phyloP scores from a whole-genome alignment of 108 stramenopile genomes.

The Nitzschia sp. region DNA sequence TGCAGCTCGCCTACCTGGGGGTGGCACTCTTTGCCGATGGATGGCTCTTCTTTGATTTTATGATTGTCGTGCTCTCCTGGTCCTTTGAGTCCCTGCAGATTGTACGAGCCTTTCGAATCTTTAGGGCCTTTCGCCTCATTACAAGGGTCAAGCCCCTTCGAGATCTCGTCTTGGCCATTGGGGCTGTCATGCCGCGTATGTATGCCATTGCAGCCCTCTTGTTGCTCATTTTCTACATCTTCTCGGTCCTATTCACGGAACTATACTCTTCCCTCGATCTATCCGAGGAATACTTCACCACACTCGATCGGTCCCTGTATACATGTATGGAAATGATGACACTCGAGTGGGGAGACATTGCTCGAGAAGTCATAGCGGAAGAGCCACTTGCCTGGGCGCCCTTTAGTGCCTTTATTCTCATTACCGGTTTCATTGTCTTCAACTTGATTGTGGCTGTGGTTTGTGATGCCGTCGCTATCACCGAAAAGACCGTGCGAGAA shows the following conservation, averaged over 20 bases:
- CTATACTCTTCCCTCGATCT: conserved; percentile 47
- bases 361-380: conserved; percentile 32
- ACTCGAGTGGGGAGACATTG: conserved; percentile 57
- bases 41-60: conserved; percentile 71
- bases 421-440: conserved; percentile 71
- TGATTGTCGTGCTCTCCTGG: conserved; percentile 66
- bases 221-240: conserved; percentile 68
- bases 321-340: conserved; percentile 76
- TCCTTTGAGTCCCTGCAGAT: conserved; percentile 52
- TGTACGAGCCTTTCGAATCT: conserved; percentile 73
- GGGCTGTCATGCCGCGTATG: conserved; percentile 70
- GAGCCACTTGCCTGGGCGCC: conserved; percentile 51
- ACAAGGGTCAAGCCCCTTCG: conserved; percentile 52
- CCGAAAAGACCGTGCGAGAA: conserved; percentile 35
- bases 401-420: conserved; percentile 50
- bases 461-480: conserved; percentile 58
- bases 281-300: conserved; percentile 44
- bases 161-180: conserved; percentile 62
- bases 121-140: conserved; percentile 65
- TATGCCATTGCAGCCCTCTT: conserved; percentile 56
- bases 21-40: conserved; percentile 44
- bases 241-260: conserved; percentile 65
- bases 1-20: conserved; percentile 65
- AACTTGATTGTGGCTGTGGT: conserved; percentile 81
- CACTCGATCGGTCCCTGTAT: conserved; percentile 52